phyloP scores from a whole-genome alignment of 2,329 filamentous ascomycete species.

The Dactylonectria estremocensis region DNA sequence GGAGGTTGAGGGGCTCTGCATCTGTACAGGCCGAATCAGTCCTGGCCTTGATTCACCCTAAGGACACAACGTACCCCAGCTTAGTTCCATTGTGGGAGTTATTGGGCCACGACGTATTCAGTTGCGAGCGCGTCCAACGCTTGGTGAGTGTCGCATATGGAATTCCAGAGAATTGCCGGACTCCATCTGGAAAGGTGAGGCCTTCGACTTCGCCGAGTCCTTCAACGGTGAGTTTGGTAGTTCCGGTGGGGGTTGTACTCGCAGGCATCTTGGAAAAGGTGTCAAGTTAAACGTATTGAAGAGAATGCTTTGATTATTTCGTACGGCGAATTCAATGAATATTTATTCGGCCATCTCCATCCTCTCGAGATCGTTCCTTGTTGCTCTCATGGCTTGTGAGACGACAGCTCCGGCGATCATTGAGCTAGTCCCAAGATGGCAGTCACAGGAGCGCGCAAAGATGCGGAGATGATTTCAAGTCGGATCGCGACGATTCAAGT shows the following conservation, averaged over 20 bases:
- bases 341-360: neutral
- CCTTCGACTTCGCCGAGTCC: slow-evolving; percentile 21
- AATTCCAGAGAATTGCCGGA: slow-evolving; percentile 36
- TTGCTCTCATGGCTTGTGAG: neutral
- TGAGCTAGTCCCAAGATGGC: neutral
- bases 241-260: slow-evolving; percentile 16
- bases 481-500: neutral
- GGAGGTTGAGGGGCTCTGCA: slow-evolving; percentile 35
- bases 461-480: neutral
- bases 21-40: slow-evolving; percentile 7
- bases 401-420: neutral
- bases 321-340: neutral
- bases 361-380: neutral
- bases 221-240: slow-evolving; percentile 4
- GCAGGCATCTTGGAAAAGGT: slow-evolving; percentile 10
- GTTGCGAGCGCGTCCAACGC: slow-evolving; percentile 34
- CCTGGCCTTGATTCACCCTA: rapidly evolving
- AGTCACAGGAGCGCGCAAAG: slow-evolving; percentile 1
- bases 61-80: slow-evolving; percentile 12
- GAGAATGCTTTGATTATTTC: neutral
- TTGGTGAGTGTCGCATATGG: slow-evolving; percentile 34
- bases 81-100: slow-evolving; percentile 34
- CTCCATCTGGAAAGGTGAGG: slow-evolving; percentile 20
- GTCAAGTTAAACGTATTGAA: neutral
- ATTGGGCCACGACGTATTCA: slow-evolving; percentile 20